phyloP scores from a whole-genome alignment of 352 stramenopile genomes.

The Phytophthora aleatoria region DNA sequence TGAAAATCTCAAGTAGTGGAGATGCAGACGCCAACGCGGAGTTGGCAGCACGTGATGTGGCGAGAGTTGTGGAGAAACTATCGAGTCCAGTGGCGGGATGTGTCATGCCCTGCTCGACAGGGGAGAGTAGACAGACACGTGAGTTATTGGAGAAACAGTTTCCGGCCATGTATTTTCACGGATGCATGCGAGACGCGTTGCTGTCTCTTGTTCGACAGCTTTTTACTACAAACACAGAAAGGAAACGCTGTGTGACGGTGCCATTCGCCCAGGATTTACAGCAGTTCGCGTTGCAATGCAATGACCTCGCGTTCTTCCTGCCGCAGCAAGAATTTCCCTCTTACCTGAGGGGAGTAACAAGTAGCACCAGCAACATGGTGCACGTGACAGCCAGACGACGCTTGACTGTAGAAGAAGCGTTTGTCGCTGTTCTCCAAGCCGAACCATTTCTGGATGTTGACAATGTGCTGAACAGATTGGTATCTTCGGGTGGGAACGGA shows the following conservation, averaged over 20 bases:
- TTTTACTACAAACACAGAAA: conserved; percentile 21
- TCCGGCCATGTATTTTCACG: conserved; percentile 45
- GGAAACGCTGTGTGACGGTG: conserved; percentile 1
- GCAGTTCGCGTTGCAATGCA: conserved; percentile 42
- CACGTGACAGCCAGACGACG: conserved; percentile 33
- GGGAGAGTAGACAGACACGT: conserved; percentile 22
- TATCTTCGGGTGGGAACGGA: neutral
- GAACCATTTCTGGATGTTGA: conserved; percentile 38
- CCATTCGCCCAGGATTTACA: conserved; percentile 38
- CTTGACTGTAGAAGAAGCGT: conserved; percentile 29
- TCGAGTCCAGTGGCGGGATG: conserved; percentile 34
- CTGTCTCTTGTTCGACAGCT: conserved; percentile 28
- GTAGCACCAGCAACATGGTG: conserved; percentile 6
- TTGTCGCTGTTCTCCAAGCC: conserved; percentile 35
- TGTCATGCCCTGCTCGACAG: conserved; percentile 29
- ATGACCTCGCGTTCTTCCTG: conserved; percentile 38
- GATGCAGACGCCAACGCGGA: conserved; percentile 17
- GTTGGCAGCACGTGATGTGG: conserved; percentile 28
- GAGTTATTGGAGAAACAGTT: conserved; percentile 35
- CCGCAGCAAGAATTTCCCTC: neutral
- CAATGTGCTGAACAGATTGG: conserved; percentile 14
- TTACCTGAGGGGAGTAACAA: neutral
- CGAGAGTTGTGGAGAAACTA: conserved; percentile 22
- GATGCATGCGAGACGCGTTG: conserved; percentile 39
- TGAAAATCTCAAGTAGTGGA: conserved; percentile 15